Base-by-base conservation (phyloP, 352 stramenopile species). In the Globisporangium mamillatum region DNA sequence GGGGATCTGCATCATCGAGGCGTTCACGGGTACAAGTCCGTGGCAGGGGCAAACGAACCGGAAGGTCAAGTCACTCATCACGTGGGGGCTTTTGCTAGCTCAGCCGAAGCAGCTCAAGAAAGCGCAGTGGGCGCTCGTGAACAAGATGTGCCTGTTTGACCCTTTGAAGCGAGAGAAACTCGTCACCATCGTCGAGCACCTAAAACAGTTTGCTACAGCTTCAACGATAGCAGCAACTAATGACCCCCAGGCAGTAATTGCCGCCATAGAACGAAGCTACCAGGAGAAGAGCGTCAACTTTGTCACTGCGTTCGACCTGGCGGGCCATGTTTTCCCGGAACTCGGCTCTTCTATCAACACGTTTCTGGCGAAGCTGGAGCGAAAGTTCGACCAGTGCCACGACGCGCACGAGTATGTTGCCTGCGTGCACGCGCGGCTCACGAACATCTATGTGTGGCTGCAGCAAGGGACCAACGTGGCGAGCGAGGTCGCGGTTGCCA, bases 1-100 rank as follows among this genome's bases (percentile, higher is more conserved):
- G 36, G 52, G 50, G 16, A 62, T 62, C n/a, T 68, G 63, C 54
- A 44, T 62, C 22, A 1, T 68, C 12, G 63, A 68, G 53, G 50
- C 53, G n/a, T 52, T 62, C 20, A 61, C 32, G 10, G 63, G 52
- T 4, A 1, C n/a, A 18, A 3, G 29, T 14, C 32, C 63, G 8
- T 62, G 50, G 58, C 52, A 58, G 12, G 3, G 52, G 4, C 36
- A 10, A 29, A n/a, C 24, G 6, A 36, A 32, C 52, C 29, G 8
- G 25, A 58, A 58, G 10, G 52, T 36, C 22, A 58, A 34, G 10
- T 32, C 22, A 5, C 14, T 22, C 24, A 36, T 18, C 48, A 22
- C 22, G 38, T 22, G 38, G 24, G 14, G 38, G 24, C 12, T 63
- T 14, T 22, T 22, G 22, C 58, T 38, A 9, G 10, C 29, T 20